These are phyloP conservation scores for Fusarium pseudonygamai DNA, from an alignment of 2,329 filamentous ascomycete species.

Conservation along the genomic window DNA sequence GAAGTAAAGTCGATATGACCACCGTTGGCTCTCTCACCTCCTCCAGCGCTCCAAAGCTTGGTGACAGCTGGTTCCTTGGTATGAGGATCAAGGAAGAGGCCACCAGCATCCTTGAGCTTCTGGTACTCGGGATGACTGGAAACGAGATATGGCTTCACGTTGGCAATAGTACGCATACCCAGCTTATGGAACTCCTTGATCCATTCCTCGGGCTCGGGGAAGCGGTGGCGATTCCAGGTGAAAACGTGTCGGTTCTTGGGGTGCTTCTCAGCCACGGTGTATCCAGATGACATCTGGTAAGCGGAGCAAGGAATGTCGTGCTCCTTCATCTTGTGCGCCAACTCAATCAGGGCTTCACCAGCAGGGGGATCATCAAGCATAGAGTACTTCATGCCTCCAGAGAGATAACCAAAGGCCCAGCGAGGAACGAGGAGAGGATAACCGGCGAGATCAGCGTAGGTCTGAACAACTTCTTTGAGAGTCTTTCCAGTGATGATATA, in stretches of 20 bases:
- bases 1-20: conserved; percentile 80
- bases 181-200: conserved; percentile 68
- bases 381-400: conserved; percentile 68
- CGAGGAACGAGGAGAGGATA: conserved; percentile 74
- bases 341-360: conserved; percentile 68
- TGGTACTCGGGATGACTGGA: conserved; percentile 73
- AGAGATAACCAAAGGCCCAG: conserved; percentile 78
- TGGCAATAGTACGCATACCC: conserved; percentile 74
- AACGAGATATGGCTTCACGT: conserved; percentile 78
- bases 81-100: conserved; percentile 70
- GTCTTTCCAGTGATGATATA: conserved; percentile 75
- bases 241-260: conserved; percentile 77
- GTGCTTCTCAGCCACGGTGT: conserved; percentile 72
- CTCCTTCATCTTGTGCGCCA: conserved; percentile 68
- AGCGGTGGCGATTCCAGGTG: conserved; percentile 75
- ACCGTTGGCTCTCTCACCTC: conserved; percentile 74
- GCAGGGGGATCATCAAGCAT: conserved; percentile 61
- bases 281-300: conserved; percentile 78
- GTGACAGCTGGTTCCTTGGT: conserved; percentile 65
- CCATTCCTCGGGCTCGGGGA: conserved; percentile 73
- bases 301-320: conserved; percentile 76
- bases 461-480: conserved; percentile 70
- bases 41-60: conserved; percentile 76
- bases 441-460: conserved; percentile 74
- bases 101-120: conserved; percentile 65